phyloP scores from a whole-genome alignment of 169 alveolate species.

The Plasmodium berghei region DNA sequence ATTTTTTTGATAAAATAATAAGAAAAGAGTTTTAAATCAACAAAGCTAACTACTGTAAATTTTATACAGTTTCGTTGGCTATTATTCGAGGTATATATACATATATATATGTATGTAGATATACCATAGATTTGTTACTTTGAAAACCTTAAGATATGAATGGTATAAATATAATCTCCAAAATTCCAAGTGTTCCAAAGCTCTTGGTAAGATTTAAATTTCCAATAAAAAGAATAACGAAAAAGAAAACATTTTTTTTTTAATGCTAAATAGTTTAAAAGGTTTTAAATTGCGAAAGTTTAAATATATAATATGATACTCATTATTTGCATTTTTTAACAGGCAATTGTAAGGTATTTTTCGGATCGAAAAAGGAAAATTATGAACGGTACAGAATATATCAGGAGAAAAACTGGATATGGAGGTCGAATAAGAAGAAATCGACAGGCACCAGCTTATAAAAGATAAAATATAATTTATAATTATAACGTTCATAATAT shows the following conservation, averaged over 20 bases:
- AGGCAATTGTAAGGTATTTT: slow-evolving; percentile 73
- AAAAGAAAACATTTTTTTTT: too few species aligned
- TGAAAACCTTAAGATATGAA: slow-evolving; percentile 21
- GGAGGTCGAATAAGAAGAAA: slow-evolving; percentile 85
- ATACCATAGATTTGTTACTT: not conserved
- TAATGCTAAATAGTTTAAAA: too few species aligned
- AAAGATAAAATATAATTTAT: slow-evolving; percentile 28
- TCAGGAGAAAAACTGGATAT: slow-evolving; percentile 85
- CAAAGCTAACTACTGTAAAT: not conserved
- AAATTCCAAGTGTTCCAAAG: slow-evolving; percentile 28
- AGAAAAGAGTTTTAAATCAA: too few species aligned
- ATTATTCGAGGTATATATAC: too few species aligned
- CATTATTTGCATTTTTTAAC: not conserved
- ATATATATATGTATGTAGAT: too few species aligned
- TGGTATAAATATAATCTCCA: slow-evolving; percentile 17
- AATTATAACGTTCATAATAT: too few species aligned
- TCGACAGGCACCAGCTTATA: slow-evolving; percentile 86
- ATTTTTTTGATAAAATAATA: too few species aligned
- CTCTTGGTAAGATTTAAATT: slow-evolving; percentile 53
- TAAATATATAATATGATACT: too few species aligned
- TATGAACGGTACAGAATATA: slow-evolving; percentile 86
- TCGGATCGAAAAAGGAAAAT: slow-evolving; percentile 84
- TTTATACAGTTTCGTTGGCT: not conserved
- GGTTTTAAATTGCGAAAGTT: too few species aligned
- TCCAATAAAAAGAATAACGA: too few species aligned